Conservation (phyloP, 257 asterid species). For the Solanum gandarillasii region DNA sequence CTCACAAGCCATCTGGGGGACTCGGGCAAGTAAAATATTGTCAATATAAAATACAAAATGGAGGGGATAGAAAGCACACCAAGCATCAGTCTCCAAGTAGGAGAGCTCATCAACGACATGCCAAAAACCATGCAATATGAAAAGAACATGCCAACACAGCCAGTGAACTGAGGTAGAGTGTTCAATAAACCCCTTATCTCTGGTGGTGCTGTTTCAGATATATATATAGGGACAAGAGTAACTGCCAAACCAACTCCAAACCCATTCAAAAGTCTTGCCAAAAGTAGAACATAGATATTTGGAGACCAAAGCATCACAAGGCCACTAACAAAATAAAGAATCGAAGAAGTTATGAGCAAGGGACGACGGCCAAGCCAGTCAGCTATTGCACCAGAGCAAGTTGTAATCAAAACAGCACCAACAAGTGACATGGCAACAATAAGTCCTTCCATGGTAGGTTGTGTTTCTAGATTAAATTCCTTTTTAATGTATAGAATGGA, state of each 20-base stretch:
- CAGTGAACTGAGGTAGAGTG: constrained; percentile 60
- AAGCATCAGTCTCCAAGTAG: constrained; percentile 63
- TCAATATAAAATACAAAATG: constrained; percentile 27
- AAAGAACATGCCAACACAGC: constrained; percentile 39
- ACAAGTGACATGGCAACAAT: constrained; percentile 53
- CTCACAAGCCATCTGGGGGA: constrained; percentile 80
- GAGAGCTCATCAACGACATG: constrained; percentile 41
- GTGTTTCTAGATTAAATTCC: constrained; percentile 42
- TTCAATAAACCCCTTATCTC: constrained; percentile 54
- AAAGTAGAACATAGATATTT: constrained; percentile 41
- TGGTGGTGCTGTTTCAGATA: constrained; percentile 61
- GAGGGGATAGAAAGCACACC: constrained; percentile 46
- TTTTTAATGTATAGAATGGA: constrained; percentile 37
- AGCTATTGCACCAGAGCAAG: constrained; percentile 42
- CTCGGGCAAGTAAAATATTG: constrained; percentile 50
- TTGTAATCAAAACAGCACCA: constrained; percentile 48
- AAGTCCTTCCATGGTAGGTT: constrained; percentile 54
- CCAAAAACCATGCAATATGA: constrained; percentile 49
- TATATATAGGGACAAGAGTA: constrained; percentile 49
- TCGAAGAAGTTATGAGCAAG: constrained; percentile 40
- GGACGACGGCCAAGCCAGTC: constrained; percentile 60
- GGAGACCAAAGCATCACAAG: constrained; percentile 61
- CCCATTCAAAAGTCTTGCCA: constrained; percentile 54
- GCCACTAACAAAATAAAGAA: constrained; percentile 38
- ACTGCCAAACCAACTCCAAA: constrained; percentile 58